Evolutionary conservation across 805 yeast species (phyloP).

Genomic region (Schizosaccharomyces japonicus): DNA sequence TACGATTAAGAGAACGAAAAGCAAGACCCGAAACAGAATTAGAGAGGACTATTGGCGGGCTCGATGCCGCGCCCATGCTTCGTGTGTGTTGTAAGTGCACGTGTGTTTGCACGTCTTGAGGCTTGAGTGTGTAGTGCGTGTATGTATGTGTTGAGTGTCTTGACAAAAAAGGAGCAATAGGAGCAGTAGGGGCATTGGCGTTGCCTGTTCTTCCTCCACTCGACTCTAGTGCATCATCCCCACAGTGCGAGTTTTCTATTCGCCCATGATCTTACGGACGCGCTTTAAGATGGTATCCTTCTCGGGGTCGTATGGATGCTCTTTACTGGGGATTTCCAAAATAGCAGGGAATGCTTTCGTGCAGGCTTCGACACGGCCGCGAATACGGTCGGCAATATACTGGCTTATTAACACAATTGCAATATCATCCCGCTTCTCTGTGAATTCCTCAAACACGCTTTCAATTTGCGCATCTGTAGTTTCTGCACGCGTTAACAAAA

Average conservation of each 20-base stretch:
- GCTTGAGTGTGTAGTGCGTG: no score
- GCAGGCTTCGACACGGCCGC: conserved; percentile 59
- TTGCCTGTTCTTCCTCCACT: no score
- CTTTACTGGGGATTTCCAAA: conserved; percentile 90
- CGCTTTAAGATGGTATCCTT: conserved; percentile 87
- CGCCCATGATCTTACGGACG: conserved; percentile 87
- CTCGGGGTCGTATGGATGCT: conserved; percentile 93
- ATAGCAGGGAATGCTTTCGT: conserved; percentile 89
- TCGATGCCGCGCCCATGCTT: no score
- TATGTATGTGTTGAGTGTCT: no score
- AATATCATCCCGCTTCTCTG: conserved; percentile 54
- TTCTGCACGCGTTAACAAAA: conserved; percentile 15
- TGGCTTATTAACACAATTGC: conserved; percentile 86
- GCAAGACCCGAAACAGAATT: no score
- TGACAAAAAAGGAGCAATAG: no score
- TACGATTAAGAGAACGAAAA: no score
- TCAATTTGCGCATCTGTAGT: conserved; percentile 57
- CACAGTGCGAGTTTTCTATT: conserved; percentile 18
- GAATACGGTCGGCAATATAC: conserved; percentile 74
- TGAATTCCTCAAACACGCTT: conserved; percentile 49
- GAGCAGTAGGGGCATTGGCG: no score
- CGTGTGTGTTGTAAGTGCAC: no score
- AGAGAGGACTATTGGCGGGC: no score
- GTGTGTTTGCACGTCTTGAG: no score
- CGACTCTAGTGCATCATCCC: no score